phyloP scores from a whole-genome alignment of 78 protist genomes.

The Cavenderia fasciculata region DNA sequence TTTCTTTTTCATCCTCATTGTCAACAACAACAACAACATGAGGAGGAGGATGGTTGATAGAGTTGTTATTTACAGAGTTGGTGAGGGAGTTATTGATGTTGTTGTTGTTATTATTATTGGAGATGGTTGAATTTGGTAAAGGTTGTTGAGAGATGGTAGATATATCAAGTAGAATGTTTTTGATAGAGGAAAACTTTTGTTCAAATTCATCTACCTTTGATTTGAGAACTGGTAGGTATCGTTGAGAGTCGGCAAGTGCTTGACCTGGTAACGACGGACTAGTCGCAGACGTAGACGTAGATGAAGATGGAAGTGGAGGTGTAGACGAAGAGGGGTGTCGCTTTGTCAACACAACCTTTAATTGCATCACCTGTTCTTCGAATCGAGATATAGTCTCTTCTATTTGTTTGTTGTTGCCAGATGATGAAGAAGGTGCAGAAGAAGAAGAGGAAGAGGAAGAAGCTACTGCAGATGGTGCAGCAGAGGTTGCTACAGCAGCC shows the following conservation, averaged over 20 bases:
- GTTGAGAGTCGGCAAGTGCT: background rate
- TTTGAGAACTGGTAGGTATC: constrained; percentile 13
- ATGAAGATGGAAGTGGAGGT: background rate
- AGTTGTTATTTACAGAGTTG: too few relatives aligned
- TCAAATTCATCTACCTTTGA: constrained; percentile 42
- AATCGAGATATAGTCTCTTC: constrained; percentile 49
- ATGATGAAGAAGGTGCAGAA: background rate
- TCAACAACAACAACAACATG: too few relatives aligned
- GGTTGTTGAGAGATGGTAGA: background rate
- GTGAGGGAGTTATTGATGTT: background rate
- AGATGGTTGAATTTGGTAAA: too few relatives aligned
- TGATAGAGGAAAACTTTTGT: constrained; percentile 54
- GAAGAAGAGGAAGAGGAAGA: background rate
- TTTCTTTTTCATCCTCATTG: background rate
- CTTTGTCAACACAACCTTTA: constrained; percentile 26
- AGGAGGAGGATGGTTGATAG: too few relatives aligned
- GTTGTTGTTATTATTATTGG: background rate
- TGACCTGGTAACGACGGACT: background rate
- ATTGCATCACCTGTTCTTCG: constrained; percentile 50
- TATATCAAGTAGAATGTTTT: constrained; percentile 41
- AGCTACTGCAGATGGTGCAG: background rate
- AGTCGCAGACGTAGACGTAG: background rate
- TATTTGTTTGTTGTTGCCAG: constrained; percentile 15
- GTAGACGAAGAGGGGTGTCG: constrained; percentile 3
- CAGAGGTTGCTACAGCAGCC: background rate